phyloP scores from a whole-genome alignment of 805 yeast species.

The Komagataella kurtzmanii region DNA sequence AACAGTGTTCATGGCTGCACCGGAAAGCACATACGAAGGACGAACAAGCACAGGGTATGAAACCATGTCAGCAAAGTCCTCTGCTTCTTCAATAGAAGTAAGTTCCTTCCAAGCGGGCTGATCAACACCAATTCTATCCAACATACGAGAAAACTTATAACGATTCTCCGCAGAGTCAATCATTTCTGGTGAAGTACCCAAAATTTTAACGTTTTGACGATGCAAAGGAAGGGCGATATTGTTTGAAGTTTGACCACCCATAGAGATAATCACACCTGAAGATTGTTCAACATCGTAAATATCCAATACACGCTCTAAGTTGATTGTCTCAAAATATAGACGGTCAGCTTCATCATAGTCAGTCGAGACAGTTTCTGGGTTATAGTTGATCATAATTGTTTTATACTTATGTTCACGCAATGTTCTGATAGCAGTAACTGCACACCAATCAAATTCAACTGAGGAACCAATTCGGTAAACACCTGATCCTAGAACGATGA shows the following conservation, averaged over 20 bases:
- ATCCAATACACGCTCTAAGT: slow-evolving; percentile 87
- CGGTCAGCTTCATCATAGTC: slow-evolving; percentile 98
- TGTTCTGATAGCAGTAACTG: slow-evolving; percentile 92
- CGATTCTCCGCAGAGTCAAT: slow-evolving; percentile 97
- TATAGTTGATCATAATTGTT: slow-evolving; percentile 94
- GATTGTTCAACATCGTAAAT: slow-evolving; percentile 87
- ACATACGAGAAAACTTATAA: slow-evolving; percentile 94
- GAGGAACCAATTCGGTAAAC: slow-evolving; percentile 98
- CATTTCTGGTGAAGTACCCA: slow-evolving; percentile 97
- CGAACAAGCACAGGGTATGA: slow-evolving; percentile 92
- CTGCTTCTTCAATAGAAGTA: slow-evolving; percentile 87
- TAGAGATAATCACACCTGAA: slow-evolving; percentile 84
- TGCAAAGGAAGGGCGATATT: slow-evolving; percentile 88
- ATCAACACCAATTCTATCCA: slow-evolving; percentile 92
- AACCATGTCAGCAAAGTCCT: slow-evolving; percentile 79
- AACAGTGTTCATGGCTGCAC: slow-evolving; percentile 98
- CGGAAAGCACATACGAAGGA: slow-evolving; percentile 93
- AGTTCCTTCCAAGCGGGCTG: slow-evolving; percentile 99
- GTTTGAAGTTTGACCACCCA: slow-evolving; percentile 99
- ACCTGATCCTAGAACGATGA: slow-evolving; percentile 95
- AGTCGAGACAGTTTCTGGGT: slow-evolving; percentile 98
- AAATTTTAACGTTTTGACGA: slow-evolving; percentile 87
- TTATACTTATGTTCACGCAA: slow-evolving; percentile 74
- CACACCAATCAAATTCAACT: slow-evolving; percentile 99
- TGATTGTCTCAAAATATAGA: slow-evolving; percentile 89